Conservation (phyloP, 2,329 filamentous ascomycete genomes). For the Macrophomina tecta region DNA sequence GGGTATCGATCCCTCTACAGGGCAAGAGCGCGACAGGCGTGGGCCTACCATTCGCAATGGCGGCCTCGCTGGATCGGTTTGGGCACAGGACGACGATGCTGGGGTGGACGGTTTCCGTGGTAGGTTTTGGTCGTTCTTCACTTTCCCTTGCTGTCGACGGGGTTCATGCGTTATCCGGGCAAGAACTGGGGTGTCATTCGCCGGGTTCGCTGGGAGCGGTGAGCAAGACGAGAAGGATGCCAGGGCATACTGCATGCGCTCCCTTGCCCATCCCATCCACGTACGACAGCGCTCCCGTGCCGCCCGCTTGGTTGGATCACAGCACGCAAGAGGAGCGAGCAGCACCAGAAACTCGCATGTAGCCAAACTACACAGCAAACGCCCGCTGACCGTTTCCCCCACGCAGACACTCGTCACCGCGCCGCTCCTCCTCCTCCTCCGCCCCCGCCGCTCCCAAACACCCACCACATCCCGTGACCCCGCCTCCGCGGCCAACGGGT, state of each 20-base stretch:
- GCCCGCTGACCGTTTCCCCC: background rate
- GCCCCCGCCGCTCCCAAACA: conserved; percentile 36
- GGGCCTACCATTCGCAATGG: conserved; percentile 5
- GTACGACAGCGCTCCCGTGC: too few species aligned
- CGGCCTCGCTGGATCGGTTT: background rate
- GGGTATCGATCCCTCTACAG: too few species aligned
- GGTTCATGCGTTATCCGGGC: background rate
- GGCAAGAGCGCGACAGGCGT: conserved; percentile 18
- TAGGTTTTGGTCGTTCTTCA: background rate
- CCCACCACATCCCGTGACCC: conserved; percentile 20
- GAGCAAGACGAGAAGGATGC: background rate
- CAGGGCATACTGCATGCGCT: too few species aligned
- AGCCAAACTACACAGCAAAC: background rate
- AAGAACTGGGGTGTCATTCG: too few species aligned
- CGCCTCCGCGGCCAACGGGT: background rate
- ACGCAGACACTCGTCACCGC: conserved; percentile 5
- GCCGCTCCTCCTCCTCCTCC: conserved; percentile 28
- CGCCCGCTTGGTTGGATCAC: too few species aligned
- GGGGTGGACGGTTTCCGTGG: conserved; percentile 1
- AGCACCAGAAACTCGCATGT: too few species aligned
- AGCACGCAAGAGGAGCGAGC: too few species aligned
- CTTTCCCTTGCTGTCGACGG: background rate
- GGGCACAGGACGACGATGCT: conserved; percentile 5
- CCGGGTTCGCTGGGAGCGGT: background rate
- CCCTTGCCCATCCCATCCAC: too few species aligned